phyloP scores from a whole-genome alignment of 768 basidiomycete species.

The Rickenella mellea region DNA sequence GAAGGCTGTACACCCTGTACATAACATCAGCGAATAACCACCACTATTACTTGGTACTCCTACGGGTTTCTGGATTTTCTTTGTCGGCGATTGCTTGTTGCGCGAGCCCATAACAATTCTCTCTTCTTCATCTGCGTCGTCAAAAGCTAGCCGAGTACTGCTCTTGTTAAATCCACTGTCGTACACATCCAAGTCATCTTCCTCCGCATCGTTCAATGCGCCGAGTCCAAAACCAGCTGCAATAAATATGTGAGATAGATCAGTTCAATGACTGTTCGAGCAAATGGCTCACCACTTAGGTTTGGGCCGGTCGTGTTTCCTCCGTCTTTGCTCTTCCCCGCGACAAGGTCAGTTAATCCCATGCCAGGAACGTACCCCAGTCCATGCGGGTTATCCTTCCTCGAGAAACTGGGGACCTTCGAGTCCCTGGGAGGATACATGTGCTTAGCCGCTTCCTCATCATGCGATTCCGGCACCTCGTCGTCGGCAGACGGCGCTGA shows the following conservation, averaged over 20 bases:
- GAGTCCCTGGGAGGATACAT: conserved; percentile 80
- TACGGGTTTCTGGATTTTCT: conserved; percentile 5
- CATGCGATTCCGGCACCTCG: conserved; percentile 30
- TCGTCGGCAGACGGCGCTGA: conserved; percentile 22
- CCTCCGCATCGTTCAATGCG: conserved; percentile 87
- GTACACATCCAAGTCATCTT: conserved; percentile 84
- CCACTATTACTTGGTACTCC: conserved; percentile 15
- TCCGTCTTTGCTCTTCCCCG: conserved; percentile 23
- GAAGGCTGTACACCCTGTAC: conserved; percentile 25
- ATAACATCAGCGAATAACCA: conserved; percentile 21
- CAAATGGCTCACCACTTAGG: conserved; percentile 40
- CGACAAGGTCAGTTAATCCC: conserved; percentile 51
- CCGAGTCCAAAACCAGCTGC: conserved; percentile 83
- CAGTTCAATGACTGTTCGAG: not conserved
- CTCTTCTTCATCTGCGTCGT: conserved; percentile 63
- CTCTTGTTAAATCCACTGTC: conserved; percentile 38
- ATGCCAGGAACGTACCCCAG: conserved; percentile 69
- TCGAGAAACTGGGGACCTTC: conserved; percentile 44
- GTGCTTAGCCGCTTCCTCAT: conserved; percentile 82
- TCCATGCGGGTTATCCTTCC: conserved; percentile 75
- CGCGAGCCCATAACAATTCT: conserved; percentile 31
- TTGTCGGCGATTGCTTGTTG: conserved; percentile 3
- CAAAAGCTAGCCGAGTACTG: conserved; percentile 48
- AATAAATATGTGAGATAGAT: conserved; percentile 1
- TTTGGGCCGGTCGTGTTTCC: conserved; percentile 32